Evolutionary conservation across 1,139 yeast genomes (phyloP), one percentile per base, ranked within the genome.

Genomic region (Diutina scorzettiae): DNA sequence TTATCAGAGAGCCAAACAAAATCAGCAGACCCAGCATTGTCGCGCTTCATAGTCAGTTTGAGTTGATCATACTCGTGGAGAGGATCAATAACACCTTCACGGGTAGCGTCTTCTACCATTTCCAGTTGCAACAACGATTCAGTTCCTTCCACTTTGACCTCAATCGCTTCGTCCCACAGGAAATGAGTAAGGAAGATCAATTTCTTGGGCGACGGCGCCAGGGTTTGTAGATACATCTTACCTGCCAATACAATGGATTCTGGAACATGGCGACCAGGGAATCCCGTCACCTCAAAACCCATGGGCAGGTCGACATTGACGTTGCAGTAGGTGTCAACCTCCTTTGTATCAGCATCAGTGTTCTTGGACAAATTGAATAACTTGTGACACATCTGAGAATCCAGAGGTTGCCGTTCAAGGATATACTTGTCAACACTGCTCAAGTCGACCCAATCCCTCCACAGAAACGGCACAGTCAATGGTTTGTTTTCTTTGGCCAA

Each of bases 131-230:
- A 4, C 30, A 27, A 27, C 30, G n/a, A 14, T 11, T 5, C 19
- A 5, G 7, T 14, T 4, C 11, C 16, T n/a, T 21, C 19, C 28
- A 34, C 28, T n/a, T 1, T 18, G 12, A 34, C 39, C 12, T 34
- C 39, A 6, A n/a, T 14, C 12, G 39, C 28, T 5, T 8, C 27
- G 17, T 34, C 39, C 19, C 21, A 19, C 5, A 23, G 7, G 2
- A 28, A 21, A 40, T 48, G 48, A 16, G 56, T 52, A 42, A 55
- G 43, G 40, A 55, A 54, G 11, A 55, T 49, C 21, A 55, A 29
- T 21, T 49, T 47, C 8, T 42, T 24, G 4, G 59, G 58, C 18
- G 52, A 40, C 1, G 52, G 51, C 3, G 27, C 28, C 12, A 12
- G n/a, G 7, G 9, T 11, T 11, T 14, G 18, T 16, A 34, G 23